Conservation (phyloP, 345 rosid species). For the Melastoma malabathricum region DNA sequence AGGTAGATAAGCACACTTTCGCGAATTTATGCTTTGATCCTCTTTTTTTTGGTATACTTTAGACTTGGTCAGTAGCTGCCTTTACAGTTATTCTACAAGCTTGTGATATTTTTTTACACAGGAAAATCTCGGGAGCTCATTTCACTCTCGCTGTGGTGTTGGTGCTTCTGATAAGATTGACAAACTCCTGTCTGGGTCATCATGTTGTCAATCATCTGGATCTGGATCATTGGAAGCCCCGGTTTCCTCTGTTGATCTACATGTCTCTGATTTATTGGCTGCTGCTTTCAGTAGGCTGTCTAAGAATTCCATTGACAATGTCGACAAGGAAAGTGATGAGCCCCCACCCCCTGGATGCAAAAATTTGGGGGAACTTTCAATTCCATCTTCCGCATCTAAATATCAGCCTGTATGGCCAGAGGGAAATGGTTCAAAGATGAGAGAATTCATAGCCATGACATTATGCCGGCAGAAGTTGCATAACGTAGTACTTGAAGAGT, state of each 20-base stretch:
- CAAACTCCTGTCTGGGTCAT: constrained; percentile 15
- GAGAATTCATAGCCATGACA: constrained; percentile 49
- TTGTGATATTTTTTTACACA: constrained; percentile 13
- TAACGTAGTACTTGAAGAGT: constrained; percentile 45
- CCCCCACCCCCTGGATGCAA: constrained; percentile 65
- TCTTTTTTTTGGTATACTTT: neutral
- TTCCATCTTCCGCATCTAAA: constrained; percentile 24
- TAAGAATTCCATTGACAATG: constrained; percentile 16
- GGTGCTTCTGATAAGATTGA: constrained; percentile 10
- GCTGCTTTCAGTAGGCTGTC: constrained; percentile 30
- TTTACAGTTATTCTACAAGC: neutral
- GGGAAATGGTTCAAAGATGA: constrained; percentile 31
- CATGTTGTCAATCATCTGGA: constrained; percentile 14
- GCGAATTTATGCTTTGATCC: neutral
- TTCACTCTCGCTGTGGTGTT: constrained; percentile 12
- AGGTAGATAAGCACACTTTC: constrained; percentile 21
- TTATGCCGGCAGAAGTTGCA: constrained; percentile 77
- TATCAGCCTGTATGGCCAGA: constrained; percentile 26
- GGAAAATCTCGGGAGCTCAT: constrained; percentile 18
- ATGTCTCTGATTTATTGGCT: constrained; percentile 22
- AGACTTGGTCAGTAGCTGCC: too few species aligned
- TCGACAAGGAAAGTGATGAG: constrained; percentile 32
- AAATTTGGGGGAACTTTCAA: constrained; percentile 11
- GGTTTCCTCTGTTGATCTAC: constrained; percentile 19
- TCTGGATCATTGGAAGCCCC: constrained; percentile 16